Percentiles rank a stretch among this genome's conserved stretches.
Evolutionary conservation across 306 rosid genomes (phyloP).

Genomic region (Gastrolobium bilobum): DNA sequence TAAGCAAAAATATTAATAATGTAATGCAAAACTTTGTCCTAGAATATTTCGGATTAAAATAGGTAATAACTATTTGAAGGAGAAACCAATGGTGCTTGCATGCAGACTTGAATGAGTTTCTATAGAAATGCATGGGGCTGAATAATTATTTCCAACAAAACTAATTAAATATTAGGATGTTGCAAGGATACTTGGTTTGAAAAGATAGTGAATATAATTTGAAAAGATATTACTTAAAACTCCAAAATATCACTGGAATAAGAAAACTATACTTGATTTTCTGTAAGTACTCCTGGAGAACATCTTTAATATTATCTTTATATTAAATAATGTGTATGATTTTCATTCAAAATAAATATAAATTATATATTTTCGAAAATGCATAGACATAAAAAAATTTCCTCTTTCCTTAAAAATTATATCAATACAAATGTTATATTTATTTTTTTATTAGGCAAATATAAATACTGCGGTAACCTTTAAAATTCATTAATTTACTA

Average conservation of each 20-base stretch:
- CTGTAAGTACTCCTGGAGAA: neutral
- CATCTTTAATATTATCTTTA: too few species aligned
- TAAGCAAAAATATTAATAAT: neutral
- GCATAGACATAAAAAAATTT: too few species aligned
- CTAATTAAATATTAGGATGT: neutral
- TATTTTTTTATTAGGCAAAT: too few species aligned
- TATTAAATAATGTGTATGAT: too few species aligned
- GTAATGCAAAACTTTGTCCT: constrained; percentile 2
- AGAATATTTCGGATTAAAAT: neutral
- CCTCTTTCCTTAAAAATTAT: too few species aligned
- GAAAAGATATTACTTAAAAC: neutral
- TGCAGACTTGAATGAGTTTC: neutral
- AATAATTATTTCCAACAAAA: neutral
- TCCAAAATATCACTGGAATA: neutral
- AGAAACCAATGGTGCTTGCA: neutral
- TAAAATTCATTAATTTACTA: neutral
- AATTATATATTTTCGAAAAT: too few species aligned
- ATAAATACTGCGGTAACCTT: neutral
- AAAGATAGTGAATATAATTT: too few species aligned
- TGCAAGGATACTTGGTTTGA: neutral
- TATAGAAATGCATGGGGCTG: neutral
- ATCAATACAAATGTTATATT: too few species aligned
- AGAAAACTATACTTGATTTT: neutral
- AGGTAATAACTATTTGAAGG: neutral
- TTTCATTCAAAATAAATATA: too few species aligned